These are phyloP conservation scores for Debaryomyces sp. DNA, from an alignment of 1,139 yeast genomes.

Conservation along the genomic window DNA sequence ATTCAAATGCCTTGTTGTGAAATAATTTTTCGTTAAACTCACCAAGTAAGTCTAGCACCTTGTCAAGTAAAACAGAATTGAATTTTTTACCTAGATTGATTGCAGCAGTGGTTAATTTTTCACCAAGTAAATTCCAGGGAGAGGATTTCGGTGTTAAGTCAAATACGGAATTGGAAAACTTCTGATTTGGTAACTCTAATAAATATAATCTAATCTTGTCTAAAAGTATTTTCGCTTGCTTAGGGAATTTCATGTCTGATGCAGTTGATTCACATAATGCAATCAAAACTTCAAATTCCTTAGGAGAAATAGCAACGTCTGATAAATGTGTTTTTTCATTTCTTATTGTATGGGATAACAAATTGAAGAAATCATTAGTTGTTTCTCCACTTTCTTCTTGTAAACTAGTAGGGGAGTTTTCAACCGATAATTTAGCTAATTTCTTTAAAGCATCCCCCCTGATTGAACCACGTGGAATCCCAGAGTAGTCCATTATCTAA, in stretches of 20 bases:
- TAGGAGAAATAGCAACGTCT: constrained; percentile 45
- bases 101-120: constrained; percentile 40
- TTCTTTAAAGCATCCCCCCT: constrained; percentile 64
- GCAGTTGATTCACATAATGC: constrained; percentile 64
- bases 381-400: constrained; percentile 17
- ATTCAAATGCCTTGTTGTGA: constrained; percentile 22
- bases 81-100: constrained; percentile 38
- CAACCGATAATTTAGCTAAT: constrained; percentile 31
- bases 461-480: constrained; percentile 46
- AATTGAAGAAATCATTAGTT: constrained; percentile 27
- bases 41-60: constrained; percentile 33
- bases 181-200: constrained; percentile 59
- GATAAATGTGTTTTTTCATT: constrained; percentile 18
- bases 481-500: constrained; percentile 39
- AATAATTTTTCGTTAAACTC: constrained; percentile 30
- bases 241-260: constrained; percentile 36
- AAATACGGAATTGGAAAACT: constrained; percentile 27
- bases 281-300: constrained; percentile 71
- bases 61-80: constrained; percentile 26
- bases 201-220: constrained; percentile 61
- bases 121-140: constrained; percentile 43
- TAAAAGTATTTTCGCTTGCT: constrained; percentile 55
- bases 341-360: constrained; percentile 26
- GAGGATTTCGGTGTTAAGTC: constrained; percentile 28
- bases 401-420: constrained; percentile 22